Percentiles rank a stretch among this genome's conserved stretches.
phyloP scores from a whole-genome alignment of 257 asterid genomes.

The Nicotiana undulata region DNA sequence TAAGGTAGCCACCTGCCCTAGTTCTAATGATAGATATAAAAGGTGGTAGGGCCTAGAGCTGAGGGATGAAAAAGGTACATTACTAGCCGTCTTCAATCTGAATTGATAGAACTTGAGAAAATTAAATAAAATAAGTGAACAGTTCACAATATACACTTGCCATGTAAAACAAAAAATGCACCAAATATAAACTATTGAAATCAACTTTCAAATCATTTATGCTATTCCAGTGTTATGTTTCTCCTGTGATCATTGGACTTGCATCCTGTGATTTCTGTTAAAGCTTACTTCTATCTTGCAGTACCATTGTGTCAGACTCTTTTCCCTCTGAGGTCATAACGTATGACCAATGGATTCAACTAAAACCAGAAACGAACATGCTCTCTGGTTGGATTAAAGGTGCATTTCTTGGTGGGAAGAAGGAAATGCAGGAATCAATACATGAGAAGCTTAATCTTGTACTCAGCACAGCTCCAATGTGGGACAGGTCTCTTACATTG shows the following conservation, averaged over 20 bases:
- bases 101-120: neutral
- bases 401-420: conserved; percentile 62
- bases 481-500: conserved; percentile 59
- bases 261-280: neutral
- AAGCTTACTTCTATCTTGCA: conserved; percentile 29
- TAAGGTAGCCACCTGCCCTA: neutral
- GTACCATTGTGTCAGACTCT: conserved; percentile 41
- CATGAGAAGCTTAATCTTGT: conserved; percentile 47
- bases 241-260: conserved; percentile 1
- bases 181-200: neutral
- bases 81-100: neutral
- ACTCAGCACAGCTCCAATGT: conserved; percentile 82
- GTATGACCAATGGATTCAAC: conserved; percentile 61
- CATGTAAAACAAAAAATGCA: neutral
- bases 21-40: neutral
- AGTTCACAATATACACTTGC: neutral
- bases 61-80: neutral
- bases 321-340: conserved; percentile 77
- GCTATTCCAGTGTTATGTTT: neutral
- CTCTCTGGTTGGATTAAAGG: conserved; percentile 82
- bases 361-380: conserved; percentile 50
- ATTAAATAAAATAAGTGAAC: neutral
- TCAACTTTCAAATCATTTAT: neutral
- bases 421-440: conserved; percentile 56
- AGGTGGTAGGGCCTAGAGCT: neutral